Conservation (phyloP, 202 grass and related monocot species). For the Panicum hallii region DNA sequence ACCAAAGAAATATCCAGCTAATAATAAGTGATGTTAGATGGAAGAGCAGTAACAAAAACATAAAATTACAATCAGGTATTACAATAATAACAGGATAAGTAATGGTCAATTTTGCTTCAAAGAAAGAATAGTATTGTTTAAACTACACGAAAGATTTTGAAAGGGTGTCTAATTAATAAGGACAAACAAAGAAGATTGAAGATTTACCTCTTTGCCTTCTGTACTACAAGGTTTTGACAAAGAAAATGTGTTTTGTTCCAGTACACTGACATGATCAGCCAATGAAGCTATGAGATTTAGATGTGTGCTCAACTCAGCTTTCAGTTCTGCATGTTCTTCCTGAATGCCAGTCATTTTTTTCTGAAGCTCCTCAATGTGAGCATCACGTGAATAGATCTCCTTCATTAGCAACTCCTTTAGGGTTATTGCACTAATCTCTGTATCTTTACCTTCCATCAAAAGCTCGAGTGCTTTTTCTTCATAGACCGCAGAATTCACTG, state of each 20-base stretch:
- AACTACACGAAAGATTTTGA: conserved; percentile 2
- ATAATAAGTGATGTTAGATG: conserved; percentile 1
- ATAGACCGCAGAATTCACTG: conserved; percentile 64
- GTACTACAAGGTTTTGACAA: conserved; percentile 45
- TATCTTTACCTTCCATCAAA: conserved; percentile 62
- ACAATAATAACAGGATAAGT: background rate
- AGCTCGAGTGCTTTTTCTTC: conserved; percentile 73
- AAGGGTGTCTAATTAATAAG: background rate
- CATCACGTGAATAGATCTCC: conserved; percentile 55
- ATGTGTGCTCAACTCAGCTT: conserved; percentile 56
- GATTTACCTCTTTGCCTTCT: conserved; percentile 58
- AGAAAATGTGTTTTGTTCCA: conserved; percentile 63
- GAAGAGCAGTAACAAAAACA: conserved; percentile 17
- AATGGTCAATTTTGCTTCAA: conserved; percentile 2
- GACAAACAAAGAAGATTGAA: conserved; percentile 21
- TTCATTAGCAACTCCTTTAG: conserved; percentile 54
- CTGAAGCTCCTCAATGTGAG: conserved; percentile 56
- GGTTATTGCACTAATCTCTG: conserved; percentile 49
- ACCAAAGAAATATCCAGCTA: conserved; percentile 17
- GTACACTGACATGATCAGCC: conserved; percentile 58
- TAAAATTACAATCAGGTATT: background rate
- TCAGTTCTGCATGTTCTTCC: conserved; percentile 71
- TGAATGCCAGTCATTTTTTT: conserved; percentile 50
- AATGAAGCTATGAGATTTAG: conserved; percentile 57
- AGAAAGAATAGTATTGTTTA: background rate